Base-by-base conservation (phyloP, 1,139 yeast species). In the Suhomyces anneliseae region DNA sequence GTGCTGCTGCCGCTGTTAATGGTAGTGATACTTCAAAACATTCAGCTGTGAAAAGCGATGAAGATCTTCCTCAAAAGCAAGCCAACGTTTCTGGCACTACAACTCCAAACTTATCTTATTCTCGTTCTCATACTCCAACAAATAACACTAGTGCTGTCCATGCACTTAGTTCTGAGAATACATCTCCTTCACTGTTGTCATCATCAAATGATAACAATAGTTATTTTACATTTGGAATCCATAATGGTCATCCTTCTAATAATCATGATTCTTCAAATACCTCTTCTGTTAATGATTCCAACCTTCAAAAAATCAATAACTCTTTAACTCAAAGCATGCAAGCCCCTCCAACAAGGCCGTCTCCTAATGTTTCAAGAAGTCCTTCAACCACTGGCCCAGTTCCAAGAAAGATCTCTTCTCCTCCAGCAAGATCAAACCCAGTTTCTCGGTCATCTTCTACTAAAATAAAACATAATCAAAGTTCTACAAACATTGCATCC, bases 341-440 rank as follows among this genome's bases (percentile, higher is more conserved):
- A 26, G 42, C 42, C n/a, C 24, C 46, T 19, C 40, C 45, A 11
- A n/a, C 40, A 8, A 40, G 36, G 37, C 47, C 47, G 7, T 48
- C 56, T 2, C 49, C 54, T 2, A 42, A 57, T 4, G 53, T 56
- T 4, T 58, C 62, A 7, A 42, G 62, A 38, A 47, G 61, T 12
- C 49, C 64, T 2, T 58, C 64, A 2, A 40, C 49, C 9, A 43
- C 49, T 8, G 45, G 38, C n/a, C 26, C 31, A n/a, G 39, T 24
- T 6, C 38, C 49, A 8, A 37, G 46, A 5, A 48, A 48, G 12
- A 31, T 44, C 27, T 34, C 45, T 6, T 46, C 51, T 7, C 51
- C 53, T 4, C 12, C 42, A 7, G 43, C 38, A 7, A 46, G 47
- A 15, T 51, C 54, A 14, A 53, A 44, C 19, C 51, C 57, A 0